Evolutionary conservation across 768 basidiomycete genomes (phyloP).

Genomic region (Agaricus blazei): DNA sequence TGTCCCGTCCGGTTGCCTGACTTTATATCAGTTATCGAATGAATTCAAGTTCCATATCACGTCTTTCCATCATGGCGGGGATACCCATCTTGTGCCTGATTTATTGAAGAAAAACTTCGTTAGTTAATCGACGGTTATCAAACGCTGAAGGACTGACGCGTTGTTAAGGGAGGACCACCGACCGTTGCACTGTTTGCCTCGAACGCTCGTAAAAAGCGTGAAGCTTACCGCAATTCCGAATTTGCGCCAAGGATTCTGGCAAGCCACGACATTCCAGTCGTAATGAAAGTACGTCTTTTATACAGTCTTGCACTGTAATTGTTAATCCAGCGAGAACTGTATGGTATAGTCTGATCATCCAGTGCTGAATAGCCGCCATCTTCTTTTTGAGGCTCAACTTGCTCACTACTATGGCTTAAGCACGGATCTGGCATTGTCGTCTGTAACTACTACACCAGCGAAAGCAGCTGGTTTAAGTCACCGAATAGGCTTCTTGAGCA

Average conservation of each 20-base stretch:
- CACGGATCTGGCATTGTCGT: conserved; percentile 49
- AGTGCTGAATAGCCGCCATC: conserved; percentile 56
- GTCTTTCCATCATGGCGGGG: conserved; percentile 75
- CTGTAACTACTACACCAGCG: conserved; percentile 65
- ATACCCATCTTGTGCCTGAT: conserved; percentile 77
- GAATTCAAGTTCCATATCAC: conserved; percentile 78
- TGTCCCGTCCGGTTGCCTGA: background rate
- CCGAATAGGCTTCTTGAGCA: conserved; percentile 56
- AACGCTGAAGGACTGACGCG: background rate
- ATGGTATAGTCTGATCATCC: conserved; percentile 49
- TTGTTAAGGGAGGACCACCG: conserved; percentile 42
- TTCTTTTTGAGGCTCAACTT: conserved; percentile 68
- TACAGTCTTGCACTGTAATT: too few species aligned
- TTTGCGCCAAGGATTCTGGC: conserved; percentile 71
- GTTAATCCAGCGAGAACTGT: background rate
- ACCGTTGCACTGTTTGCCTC: conserved; percentile 71
- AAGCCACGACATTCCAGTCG: conserved; percentile 58
- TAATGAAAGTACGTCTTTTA: conserved; percentile 59
- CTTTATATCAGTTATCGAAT: conserved; percentile 51
- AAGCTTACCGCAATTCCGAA: conserved; percentile 62
- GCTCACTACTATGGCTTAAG: conserved; percentile 63
- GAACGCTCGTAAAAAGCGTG: conserved; percentile 48
- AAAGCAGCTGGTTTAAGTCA: conserved; percentile 60
- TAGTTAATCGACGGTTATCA: background rate
- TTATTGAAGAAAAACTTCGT: conserved; percentile 69